These are phyloP conservation scores for Hanseniaspora meyeri DNA, from an alignment of 805 yeast species.

Conservation along the genomic window DNA sequence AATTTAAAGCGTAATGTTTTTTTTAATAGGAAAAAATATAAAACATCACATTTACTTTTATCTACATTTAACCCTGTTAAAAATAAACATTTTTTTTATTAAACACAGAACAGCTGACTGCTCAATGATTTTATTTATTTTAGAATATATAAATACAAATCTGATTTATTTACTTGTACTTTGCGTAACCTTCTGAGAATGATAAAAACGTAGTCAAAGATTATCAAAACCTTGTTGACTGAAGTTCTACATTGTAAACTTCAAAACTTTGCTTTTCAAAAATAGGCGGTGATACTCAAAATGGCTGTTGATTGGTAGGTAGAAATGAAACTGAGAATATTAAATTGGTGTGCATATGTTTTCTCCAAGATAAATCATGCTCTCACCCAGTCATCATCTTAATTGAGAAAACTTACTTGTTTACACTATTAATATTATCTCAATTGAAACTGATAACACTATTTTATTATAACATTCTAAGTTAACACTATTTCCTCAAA, in stretches of 20 bases:
- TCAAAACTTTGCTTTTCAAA: neutral
- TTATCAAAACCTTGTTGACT: neutral
- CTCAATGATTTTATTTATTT: neutral
- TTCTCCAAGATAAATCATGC: neutral
- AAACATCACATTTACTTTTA: too few relatives aligned
- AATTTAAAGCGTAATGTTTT: too few relatives aligned
- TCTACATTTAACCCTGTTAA: too few relatives aligned
- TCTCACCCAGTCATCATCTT: constrained; percentile 12
- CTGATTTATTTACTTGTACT: neutral
- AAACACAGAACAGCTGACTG: neutral
- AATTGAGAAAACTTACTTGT: neutral
- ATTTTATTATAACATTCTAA: neutral
- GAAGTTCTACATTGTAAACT: neutral
- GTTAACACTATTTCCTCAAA: neutral
- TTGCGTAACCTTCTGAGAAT: neutral
- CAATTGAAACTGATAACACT: neutral
- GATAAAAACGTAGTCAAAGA: neutral
- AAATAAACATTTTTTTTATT: neutral
- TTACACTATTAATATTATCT: neutral
- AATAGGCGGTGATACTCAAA: neutral
- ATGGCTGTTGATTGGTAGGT: too few relatives aligned
- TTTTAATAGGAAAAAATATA: too few relatives aligned
- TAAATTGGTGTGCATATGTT: neutral
- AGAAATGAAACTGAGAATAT: too few relatives aligned
- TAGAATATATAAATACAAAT: constrained; percentile 5